A percentile compares a stretch with the other conserved stretches of the same genome.
Conservation (phyloP, 768 basidiomycete species). For the Porpolomopsis calyptriformis region DNA sequence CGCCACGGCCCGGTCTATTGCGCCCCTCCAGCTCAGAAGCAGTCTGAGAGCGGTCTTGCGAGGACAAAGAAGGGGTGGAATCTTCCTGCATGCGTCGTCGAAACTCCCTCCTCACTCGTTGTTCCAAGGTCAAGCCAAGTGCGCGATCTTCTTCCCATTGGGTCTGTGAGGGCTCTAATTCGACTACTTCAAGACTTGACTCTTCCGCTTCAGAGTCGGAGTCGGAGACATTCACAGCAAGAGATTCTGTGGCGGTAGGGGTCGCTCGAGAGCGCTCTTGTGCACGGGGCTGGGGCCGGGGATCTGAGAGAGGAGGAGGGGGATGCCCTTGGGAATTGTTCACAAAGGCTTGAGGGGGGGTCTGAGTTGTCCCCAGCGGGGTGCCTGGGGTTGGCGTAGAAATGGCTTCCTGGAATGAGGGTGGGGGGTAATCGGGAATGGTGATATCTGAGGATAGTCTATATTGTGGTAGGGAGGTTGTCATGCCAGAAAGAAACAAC, state of each 20-base stretch:
- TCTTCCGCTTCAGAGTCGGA: slow-evolving; percentile 38
- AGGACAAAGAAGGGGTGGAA: slow-evolving; percentile 11
- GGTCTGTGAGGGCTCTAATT: slow-evolving; percentile 28
- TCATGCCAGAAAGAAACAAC: neutral
- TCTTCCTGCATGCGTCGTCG: slow-evolving; percentile 27
- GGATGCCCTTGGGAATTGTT: slow-evolving; percentile 8
- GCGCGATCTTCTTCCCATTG: slow-evolving; percentile 30
- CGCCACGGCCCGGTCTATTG: slow-evolving; percentile 14
- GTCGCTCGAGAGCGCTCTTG: slow-evolving; percentile 7
- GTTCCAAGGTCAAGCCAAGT: slow-evolving; percentile 30
- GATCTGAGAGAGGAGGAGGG: slow-evolving; percentile 1
- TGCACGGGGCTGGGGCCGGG: slow-evolving; percentile 8
- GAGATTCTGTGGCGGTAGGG: slow-evolving; percentile 6
- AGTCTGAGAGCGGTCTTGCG: neutral
- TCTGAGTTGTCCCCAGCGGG: slow-evolving; percentile 19
- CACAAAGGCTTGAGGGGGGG: slow-evolving; percentile 9
- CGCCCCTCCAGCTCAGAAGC: slow-evolving; percentile 5
- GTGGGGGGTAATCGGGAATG: slow-evolving; percentile 60
- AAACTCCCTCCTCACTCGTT: slow-evolving; percentile 28
- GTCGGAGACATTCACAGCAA: slow-evolving; percentile 9
- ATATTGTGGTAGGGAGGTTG: neutral
- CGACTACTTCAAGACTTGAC: slow-evolving; percentile 42
- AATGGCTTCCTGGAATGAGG: slow-evolving; percentile 64
- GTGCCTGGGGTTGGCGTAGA: slow-evolving; percentile 35
- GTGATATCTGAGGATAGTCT: slow-evolving; percentile 21